Conservation (phyloP, 2,329 filamentous ascomycete species). For the Colletotrichum sp. region DNA sequence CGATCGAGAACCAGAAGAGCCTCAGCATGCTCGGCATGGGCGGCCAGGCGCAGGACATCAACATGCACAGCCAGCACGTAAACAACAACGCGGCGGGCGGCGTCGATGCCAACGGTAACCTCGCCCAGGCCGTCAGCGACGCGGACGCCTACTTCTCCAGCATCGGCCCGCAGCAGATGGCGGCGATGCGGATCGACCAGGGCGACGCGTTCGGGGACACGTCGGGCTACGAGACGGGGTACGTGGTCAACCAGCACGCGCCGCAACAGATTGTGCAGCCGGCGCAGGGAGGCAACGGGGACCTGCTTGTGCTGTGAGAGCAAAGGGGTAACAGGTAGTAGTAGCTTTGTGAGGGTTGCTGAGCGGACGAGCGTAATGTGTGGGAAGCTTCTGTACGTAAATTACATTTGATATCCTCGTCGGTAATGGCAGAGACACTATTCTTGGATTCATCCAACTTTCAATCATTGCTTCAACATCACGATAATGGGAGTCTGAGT, state of each 20-base stretch:
- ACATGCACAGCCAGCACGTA: slow-evolving; percentile 41
- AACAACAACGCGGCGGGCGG: slow-evolving; percentile 1
- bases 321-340: neutral
- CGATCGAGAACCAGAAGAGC: slow-evolving; percentile 62
- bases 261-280: slow-evolving; percentile 78
- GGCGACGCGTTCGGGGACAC: slow-evolving; percentile 70
- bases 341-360: neutral
- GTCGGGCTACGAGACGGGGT: slow-evolving; percentile 56
- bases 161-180: slow-evolving; percentile 76
- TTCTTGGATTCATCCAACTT: neutral
- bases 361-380: neutral
- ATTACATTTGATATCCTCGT: slow-evolving; percentile 6
- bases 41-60: slow-evolving; percentile 55
- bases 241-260: slow-evolving; percentile 83
- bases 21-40: slow-evolving; percentile 64
- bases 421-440: neutral
- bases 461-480: neutral
- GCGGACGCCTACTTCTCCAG: slow-evolving; percentile 90
- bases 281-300: slow-evolving; percentile 70
- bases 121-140: slow-evolving; percentile 77
- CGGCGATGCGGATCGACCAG: slow-evolving; percentile 69
- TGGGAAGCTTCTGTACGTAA: neutral
- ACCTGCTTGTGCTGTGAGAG: slow-evolving; percentile 69
- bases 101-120: slow-evolving; percentile 43
- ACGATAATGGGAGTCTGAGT: neutral